Evolutionary conservation across 352 stramenopile species (phyloP), one percentile per base, ranked within the genome.

Genomic region (Globisporangium apiculatum): DNA sequence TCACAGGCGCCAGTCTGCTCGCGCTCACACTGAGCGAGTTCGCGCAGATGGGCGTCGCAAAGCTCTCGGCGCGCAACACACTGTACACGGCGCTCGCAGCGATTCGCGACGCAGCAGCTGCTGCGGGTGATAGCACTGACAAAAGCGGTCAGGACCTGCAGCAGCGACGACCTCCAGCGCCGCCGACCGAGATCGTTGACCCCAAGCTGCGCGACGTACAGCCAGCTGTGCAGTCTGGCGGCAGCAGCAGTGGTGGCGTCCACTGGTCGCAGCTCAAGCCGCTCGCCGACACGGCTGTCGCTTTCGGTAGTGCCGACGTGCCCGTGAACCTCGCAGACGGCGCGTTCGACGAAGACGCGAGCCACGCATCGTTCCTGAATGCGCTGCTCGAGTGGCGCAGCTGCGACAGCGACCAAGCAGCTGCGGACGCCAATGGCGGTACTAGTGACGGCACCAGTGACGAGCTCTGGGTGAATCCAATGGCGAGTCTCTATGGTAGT

Each of bases 311-410:
- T 43, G 62, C 55, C 7, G 61, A 83, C n/a, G 62, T 69, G 0
- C 71, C 80, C 3, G 73, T 89, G 7, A 94, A 94, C 66, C 61
- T 91, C 18, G 81, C 84, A 0, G 84, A 94, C 53, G 81, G 79
- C 12, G 76, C 79, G 0, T 94, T 91, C 48, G 59, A 89, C 53
- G 82, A 91, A 62, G 79, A 86, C n/a, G 74, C 58, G 0, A 78
- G 81, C 47, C 84, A 94, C 47, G 68, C 68, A 36, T 89, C 81
- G 6, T 91, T 94, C 54, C 76, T 94, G 69, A 91, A 90, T 41
- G 82, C 81, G 3, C 58, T 94, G 15, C 24, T 92, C 9, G 80
- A 94, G 45, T 94, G 84, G 84, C 77, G 84, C 40, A 63, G 69
- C 10, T 69, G 56, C 12, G 76, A 87, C 42, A 62, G 55, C 14